Conservation (phyloP, 2,329 filamentous ascomycete genomes). For the Colletotrichum simmondsii region DNA sequence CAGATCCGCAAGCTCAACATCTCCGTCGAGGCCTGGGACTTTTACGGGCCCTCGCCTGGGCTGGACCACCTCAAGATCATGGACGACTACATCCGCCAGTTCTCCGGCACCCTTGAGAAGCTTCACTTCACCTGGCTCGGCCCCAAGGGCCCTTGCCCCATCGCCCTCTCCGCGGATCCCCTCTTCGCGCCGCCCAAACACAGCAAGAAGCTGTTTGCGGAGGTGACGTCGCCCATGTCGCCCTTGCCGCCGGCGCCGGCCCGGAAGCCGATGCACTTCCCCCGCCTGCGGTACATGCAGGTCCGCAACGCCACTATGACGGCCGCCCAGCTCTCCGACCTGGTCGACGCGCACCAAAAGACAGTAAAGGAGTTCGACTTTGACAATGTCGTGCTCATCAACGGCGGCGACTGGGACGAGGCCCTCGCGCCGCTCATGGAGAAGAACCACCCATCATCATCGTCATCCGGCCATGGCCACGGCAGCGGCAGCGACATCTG, state of each 20-base stretch:
- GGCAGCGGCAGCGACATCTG: conserved; percentile 52
- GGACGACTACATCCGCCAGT: conserved; percentile 80
- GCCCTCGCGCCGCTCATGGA: conserved; percentile 78
- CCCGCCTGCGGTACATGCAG: conserved; percentile 73
- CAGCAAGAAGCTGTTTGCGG: conserved; percentile 70
- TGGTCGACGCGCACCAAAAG: conserved; percentile 74
- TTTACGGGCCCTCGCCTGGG: conserved; percentile 67
- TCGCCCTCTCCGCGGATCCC: conserved; percentile 76
- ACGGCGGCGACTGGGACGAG: conserved; percentile 81
- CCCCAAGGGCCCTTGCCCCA: conserved; percentile 76
- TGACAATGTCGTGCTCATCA: conserved; percentile 76
- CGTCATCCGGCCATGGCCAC: not conserved
- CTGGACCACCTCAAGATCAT: conserved; percentile 81
- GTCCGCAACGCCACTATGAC: conserved; percentile 80
- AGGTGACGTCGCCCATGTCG: conserved; percentile 73
- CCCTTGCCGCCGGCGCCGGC: conserved; percentile 64
- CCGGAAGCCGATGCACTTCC: conserved; percentile 72
- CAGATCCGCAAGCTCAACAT: conserved; percentile 82
- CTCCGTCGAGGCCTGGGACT: conserved; percentile 77
- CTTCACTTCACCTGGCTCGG: conserved; percentile 84
- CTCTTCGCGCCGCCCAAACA: conserved; percentile 69
- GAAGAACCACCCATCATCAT: conserved; percentile 39
- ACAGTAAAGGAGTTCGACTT: conserved; percentile 84
- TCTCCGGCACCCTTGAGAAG: conserved; percentile 74
- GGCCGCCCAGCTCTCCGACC: conserved; percentile 74